A percentile compares a stretch with the other conserved stretches of the same genome.
phyloP scores from a whole-genome alignment of 371 early-diverging fungal species.

The Apophysomyces ossiformis region DNA sequence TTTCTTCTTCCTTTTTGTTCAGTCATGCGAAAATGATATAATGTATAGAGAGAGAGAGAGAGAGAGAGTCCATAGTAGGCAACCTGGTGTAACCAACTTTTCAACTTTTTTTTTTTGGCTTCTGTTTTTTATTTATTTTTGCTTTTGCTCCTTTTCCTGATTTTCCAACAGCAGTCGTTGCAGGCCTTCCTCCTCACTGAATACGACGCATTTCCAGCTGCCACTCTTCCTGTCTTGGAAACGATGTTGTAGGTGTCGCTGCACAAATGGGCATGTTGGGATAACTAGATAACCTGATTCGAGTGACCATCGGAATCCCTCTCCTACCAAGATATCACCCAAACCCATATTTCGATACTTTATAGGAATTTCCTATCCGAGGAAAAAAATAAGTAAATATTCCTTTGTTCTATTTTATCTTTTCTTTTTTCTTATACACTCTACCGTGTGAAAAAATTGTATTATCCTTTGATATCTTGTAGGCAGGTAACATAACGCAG shows the following conservation, averaged over 20 bases:
- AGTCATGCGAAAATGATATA: too few relatives aligned
- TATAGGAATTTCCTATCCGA: conserved; percentile 27
- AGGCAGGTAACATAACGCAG: conserved; percentile 34
- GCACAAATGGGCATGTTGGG: conserved; percentile 30
- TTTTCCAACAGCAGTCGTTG: background rate
- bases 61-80: too few relatives aligned
- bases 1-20: too few relatives aligned
- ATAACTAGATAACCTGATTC: conserved; percentile 14
- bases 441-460: conserved; percentile 36
- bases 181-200: conserved; percentile 22
- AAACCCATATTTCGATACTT: conserved; percentile 27
- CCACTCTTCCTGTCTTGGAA: background rate
- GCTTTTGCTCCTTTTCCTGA: background rate
- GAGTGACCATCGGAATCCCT: conserved; percentile 28
- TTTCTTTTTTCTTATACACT: conserved; percentile 1
- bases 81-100: too few relatives aligned
- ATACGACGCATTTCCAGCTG: conserved; percentile 16
- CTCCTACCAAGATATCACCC: conserved; percentile 24
- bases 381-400: background rate
- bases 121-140: background rate
- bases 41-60: too few relatives aligned
- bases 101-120: too few relatives aligned
- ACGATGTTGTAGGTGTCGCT: conserved; percentile 22
- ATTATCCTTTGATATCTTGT: conserved; percentile 26
- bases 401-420: background rate